phyloP scores from a whole-genome alignment of 768 basidiomycete species.

The Amanita pseudoporphyria region DNA sequence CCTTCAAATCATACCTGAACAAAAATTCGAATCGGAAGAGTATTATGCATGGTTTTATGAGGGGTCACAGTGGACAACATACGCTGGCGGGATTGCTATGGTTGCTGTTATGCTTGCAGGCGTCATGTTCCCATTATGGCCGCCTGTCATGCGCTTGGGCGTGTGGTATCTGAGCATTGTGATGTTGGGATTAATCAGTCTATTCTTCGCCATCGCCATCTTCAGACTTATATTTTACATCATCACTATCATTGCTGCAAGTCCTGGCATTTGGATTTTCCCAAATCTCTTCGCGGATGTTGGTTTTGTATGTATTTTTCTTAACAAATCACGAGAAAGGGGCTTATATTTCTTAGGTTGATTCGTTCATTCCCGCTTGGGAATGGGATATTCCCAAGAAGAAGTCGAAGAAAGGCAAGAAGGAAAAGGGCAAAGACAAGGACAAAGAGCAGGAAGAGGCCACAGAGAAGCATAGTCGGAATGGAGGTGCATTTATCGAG shows the following conservation, averaged over 20 bases:
- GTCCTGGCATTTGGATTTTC: slow-evolving; percentile 98
- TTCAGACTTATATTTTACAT: slow-evolving; percentile 90
- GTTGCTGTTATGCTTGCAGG: slow-evolving; percentile 90
- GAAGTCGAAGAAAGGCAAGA: slow-evolving; percentile 41
- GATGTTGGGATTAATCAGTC: slow-evolving; percentile 78
- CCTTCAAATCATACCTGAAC: slow-evolving; percentile 73
- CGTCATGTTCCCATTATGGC: slow-evolving; percentile 99
- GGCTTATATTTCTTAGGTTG: slow-evolving; percentile 49
- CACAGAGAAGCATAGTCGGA: slow-evolving; percentile 33
- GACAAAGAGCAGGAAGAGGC: slow-evolving; percentile 24
- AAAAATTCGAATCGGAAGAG: slow-evolving; percentile 65
- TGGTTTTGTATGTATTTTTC: slow-evolving; percentile 84
- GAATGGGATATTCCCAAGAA: slow-evolving; percentile 90
- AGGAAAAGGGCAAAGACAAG: slow-evolving; percentile 26
- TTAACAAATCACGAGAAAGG: background rate
- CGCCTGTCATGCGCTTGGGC: slow-evolving; percentile 81
- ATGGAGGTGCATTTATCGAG: slow-evolving; percentile 33
- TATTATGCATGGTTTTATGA: slow-evolving; percentile 98
- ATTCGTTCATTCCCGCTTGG: slow-evolving; percentile 95
- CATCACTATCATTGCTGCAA: slow-evolving; percentile 76
- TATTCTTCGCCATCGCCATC: slow-evolving; percentile 88
- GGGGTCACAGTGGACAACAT: slow-evolving; percentile 88
- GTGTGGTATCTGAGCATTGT: slow-evolving; percentile 93
- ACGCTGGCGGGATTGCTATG: slow-evolving; percentile 85
- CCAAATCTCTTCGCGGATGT: slow-evolving; percentile 97